A percentile compares a stretch with the other conserved stretches of the same genome.
Evolutionary conservation across 306 rosid genomes (phyloP).

Genomic region (Datisca glomerata): DNA sequence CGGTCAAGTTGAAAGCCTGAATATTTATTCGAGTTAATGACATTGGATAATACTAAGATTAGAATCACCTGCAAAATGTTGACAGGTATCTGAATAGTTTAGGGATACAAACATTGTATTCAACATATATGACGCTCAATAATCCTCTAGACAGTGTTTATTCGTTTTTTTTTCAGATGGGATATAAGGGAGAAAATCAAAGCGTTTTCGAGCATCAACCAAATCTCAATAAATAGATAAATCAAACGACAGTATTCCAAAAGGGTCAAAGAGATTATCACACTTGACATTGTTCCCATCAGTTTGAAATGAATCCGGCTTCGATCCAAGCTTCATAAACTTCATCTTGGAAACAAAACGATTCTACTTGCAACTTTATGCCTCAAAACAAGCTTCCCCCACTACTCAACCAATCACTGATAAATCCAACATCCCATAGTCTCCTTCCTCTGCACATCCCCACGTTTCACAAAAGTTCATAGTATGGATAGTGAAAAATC

Average conservation of each 20-base stretch:
- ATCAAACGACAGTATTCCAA: constrained; percentile 11
- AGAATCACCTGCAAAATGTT: too few relatives aligned
- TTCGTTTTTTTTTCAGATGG: too few relatives aligned
- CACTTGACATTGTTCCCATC: constrained; percentile 79
- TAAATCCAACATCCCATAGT: constrained; percentile 1
- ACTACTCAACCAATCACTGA: background rate
- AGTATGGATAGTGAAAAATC: background rate
- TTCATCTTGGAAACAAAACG: constrained; percentile 57
- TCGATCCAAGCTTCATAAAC: constrained; percentile 99
- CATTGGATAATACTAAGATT: too few relatives aligned
- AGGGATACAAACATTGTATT: background rate
- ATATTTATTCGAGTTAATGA: too few relatives aligned
- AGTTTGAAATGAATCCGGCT: constrained; percentile 77
- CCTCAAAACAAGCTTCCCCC: background rate
- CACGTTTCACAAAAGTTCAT: constrained; percentile 1
- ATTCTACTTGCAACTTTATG: constrained; percentile 26
- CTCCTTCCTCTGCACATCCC: constrained; percentile 18
- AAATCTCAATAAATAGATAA: background rate
- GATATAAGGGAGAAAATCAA: background rate
- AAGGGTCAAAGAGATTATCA: constrained; percentile 27
- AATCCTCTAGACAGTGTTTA: too few relatives aligned
- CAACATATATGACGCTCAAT: too few relatives aligned
- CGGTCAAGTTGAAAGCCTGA: too few relatives aligned
- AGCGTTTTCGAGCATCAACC: background rate
- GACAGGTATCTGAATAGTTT: too few relatives aligned